These are phyloP conservation scores for Ceratobasidium sp. DNA, from an alignment of 1,284 basidiomycete genomes.

Conservation along the genomic window DNA sequence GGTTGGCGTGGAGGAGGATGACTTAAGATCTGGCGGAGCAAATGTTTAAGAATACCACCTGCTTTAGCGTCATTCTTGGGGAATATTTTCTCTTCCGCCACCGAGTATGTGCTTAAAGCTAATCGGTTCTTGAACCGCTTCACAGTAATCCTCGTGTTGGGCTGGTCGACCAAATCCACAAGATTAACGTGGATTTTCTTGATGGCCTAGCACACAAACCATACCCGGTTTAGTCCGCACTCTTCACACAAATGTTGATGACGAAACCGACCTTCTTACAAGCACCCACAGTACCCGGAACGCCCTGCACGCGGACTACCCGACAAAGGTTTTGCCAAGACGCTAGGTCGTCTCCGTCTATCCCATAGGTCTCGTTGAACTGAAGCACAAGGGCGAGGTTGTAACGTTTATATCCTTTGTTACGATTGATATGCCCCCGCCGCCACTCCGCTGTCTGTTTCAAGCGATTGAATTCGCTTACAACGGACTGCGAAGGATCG, in stretches of 20 bases:
- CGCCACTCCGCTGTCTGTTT: slow-evolving; percentile 52
- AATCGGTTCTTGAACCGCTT: neutral
- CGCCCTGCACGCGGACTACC: neutral
- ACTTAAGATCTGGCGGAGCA: neutral
- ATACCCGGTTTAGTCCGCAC: too few species aligned
- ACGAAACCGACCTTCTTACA: neutral
- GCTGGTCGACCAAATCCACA: slow-evolving; percentile 13
- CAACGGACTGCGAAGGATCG: slow-evolving; percentile 23
- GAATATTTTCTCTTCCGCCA: neutral
- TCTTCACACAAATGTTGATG: too few species aligned
- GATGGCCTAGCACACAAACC: neutral
- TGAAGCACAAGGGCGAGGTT: neutral
- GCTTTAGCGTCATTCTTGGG: neutral
- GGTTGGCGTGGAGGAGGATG: neutral
- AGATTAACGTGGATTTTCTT: slow-evolving; percentile 1
- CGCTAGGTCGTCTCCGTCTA: neutral
- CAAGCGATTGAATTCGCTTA: slow-evolving; percentile 2
- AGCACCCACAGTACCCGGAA: neutral
- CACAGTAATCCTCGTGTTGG: neutral
- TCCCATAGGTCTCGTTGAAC: slow-evolving; percentile 30
- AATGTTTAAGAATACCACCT: slow-evolving; percentile 2
- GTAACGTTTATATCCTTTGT: neutral
- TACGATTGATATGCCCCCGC: slow-evolving; percentile 52
- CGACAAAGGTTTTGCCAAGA: slow-evolving; percentile 32
- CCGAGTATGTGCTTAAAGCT: neutral